These are phyloP conservation scores for Backusella tarrabulga DNA, from an alignment of 192 early-diverging fungal species.

Conservation along the genomic window DNA sequence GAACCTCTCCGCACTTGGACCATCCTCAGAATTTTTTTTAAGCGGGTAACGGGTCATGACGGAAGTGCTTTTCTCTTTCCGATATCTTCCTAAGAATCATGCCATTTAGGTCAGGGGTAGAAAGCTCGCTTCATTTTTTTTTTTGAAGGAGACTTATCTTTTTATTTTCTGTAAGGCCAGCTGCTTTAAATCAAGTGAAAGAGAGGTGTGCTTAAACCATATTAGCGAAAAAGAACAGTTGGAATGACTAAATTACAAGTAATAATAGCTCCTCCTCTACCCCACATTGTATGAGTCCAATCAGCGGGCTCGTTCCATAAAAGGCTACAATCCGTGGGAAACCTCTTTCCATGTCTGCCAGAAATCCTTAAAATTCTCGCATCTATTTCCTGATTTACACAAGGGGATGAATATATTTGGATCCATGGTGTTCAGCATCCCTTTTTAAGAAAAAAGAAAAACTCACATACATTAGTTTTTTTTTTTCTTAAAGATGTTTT, in stretches of 20 bases:
- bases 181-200: neutral
- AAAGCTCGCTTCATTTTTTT: neutral
- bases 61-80: neutral
- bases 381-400: neutral
- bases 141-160: neutral
- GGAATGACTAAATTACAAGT: neutral
- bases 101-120: neutral
- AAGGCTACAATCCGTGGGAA: slow-evolving; percentile 1
- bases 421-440: neutral
- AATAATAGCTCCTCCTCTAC: neutral
- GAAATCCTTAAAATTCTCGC: slow-evolving; percentile 2
- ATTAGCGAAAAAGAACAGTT: neutral
- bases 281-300: neutral
- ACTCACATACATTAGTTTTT: neutral
- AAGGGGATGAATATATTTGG: neutral
- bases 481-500: neutral
- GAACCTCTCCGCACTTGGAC: neutral
- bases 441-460: neutral
- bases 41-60: neutral
- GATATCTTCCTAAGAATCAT: neutral
- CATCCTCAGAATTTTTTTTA: neutral
- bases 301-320: neutral
- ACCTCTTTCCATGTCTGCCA: neutral
- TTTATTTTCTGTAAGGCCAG: neutral
- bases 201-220: neutral